Evolutionary conservation across 805 yeast genomes (phyloP).

Genomic region (Yarrowia divulgata): DNA sequence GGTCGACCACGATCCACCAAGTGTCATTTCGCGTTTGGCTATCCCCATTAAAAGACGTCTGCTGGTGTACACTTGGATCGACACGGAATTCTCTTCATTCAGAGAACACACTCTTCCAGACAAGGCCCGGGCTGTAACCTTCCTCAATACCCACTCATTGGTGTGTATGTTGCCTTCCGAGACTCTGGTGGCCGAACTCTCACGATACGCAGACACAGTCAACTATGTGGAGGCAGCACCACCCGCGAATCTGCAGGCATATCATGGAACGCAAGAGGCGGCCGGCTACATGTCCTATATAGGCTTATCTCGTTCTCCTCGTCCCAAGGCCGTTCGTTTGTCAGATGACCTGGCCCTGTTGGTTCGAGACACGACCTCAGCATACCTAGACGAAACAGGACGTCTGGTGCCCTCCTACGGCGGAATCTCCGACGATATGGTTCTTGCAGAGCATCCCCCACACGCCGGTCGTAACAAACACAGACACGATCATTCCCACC

Average conservation of each 20-base stretch:
- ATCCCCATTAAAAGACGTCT: constrained; percentile 46
- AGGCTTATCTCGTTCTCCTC: constrained; percentile 31
- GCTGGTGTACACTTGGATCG: constrained; percentile 46
- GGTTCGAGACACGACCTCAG: constrained; percentile 31
- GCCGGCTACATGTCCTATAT: constrained; percentile 32
- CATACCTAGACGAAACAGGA: constrained; percentile 27
- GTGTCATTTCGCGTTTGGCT: constrained; percentile 47
- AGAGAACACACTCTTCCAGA: constrained; percentile 48
- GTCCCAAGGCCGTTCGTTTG: constrained; percentile 19
- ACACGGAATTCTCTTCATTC: constrained; percentile 47
- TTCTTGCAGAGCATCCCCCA: constrained; percentile 12
- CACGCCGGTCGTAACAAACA: constrained; percentile 9
- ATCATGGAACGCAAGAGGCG: constrained; percentile 15
- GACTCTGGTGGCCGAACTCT: constrained; percentile 44
- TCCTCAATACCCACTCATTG: constrained; percentile 43
- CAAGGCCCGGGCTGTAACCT: constrained; percentile 45
- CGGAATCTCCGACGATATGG: constrained; percentile 32
- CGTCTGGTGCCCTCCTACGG: constrained; percentile 32
- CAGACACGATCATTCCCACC: constrained; percentile 21
- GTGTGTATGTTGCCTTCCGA: constrained; percentile 46
- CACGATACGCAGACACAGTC: constrained; percentile 17
- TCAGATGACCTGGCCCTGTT: constrained; percentile 14
- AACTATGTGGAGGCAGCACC: constrained; percentile 21
- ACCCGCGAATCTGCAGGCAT: constrained; percentile 13
- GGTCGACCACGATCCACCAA: not conserved